Conservation (phyloP, 495 filamentous ascomycete genomes). For the Hypoxylon lenormandii region DNA sequence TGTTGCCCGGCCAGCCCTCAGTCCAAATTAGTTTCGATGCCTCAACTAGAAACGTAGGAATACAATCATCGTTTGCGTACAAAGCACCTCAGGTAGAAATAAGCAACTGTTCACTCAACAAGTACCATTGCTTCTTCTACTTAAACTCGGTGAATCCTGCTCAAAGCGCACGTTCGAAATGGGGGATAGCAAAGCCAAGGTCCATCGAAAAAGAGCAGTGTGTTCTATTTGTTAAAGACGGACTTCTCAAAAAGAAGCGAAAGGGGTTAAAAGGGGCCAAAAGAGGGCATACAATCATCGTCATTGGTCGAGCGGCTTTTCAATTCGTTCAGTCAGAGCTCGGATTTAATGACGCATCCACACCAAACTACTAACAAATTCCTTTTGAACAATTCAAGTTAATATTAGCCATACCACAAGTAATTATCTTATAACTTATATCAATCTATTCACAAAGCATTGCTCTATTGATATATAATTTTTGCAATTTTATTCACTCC, state of each 20-base stretch:
- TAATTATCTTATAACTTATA: no score
- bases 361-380: no score
- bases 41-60: not conserved
- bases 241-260: not conserved
- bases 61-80: not conserved
- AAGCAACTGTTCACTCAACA: not conserved
- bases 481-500: no score
- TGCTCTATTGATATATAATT: no score
- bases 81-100: not conserved
- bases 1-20: conserved; percentile 43
- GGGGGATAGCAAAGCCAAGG: not conserved
- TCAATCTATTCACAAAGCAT: no score
- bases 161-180: not conserved
- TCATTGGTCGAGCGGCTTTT: no score
- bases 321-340: no score
- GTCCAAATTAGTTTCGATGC: conserved; percentile 22
- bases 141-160: not conserved
- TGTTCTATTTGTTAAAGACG: not conserved
- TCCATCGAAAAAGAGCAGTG: not conserved
- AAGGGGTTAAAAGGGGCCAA: conserved; percentile 37
- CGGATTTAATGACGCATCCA: no score
- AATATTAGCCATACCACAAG: no score
- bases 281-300: no score
- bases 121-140: not conserved
- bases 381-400: no score